These are phyloP conservation scores for Pleurotus citrinopileatus DNA, from an alignment of 768 basidiomycete species.

Conservation along the genomic window DNA sequence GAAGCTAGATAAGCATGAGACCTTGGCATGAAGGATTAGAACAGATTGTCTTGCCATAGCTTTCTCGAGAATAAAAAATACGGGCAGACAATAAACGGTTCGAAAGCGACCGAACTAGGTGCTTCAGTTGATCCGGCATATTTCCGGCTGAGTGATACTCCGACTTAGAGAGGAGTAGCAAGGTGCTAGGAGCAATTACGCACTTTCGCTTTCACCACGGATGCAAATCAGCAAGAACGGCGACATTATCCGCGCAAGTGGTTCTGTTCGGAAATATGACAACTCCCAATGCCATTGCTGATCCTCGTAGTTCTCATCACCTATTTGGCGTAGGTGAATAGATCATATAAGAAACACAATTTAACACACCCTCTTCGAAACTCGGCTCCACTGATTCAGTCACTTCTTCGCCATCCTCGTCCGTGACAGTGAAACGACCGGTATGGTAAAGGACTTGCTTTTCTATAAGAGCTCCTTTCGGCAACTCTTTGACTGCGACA, in stretches of 20 bases:
- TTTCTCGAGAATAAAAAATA: not conserved
- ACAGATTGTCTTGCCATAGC: too few relatives aligned
- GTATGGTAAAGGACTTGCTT: conserved; percentile 76
- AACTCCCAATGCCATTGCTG: conserved; percentile 42
- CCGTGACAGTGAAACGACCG: conserved; percentile 45
- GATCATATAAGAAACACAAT: not conserved
- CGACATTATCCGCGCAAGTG: not conserved
- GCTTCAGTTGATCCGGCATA: not conserved
- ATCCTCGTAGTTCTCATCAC: conserved; percentile 15
- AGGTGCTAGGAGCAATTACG: too few relatives aligned
- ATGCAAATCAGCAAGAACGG: conserved; percentile 29
- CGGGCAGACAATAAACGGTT: not conserved
- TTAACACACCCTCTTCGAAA: conserved; percentile 37
- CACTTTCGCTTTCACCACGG: conserved; percentile 29
- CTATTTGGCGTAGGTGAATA: conserved; percentile 10
- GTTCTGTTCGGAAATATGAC: conserved; percentile 31
- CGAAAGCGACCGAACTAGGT: not conserved
- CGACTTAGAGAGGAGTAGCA: not conserved
- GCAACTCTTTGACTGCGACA: conserved; percentile 59
- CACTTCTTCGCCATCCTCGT: conserved; percentile 49
- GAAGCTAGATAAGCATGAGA: too few relatives aligned
- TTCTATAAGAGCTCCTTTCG: conserved; percentile 70
- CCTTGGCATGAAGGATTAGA: too few relatives aligned
- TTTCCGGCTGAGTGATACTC: not conserved
- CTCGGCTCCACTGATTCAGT: conserved; percentile 31